A percentile compares a stretch with the other conserved stretches of the same genome.
Evolutionary conservation across 75 land plant species (phyloP).

Genomic region (Picea sitchensis): DNA sequence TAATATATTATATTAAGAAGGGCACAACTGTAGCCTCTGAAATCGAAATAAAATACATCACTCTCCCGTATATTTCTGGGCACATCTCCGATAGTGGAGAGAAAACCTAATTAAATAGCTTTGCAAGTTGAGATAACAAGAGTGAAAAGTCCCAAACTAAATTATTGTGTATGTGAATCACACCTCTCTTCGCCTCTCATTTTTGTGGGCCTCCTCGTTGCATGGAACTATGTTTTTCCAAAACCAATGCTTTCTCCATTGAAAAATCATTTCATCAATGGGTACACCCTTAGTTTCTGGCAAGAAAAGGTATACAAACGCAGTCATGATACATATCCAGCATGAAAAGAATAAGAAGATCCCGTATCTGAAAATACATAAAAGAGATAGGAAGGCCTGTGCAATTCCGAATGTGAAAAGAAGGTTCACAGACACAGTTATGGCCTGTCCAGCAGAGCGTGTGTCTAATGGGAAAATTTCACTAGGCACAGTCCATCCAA

Average conservation of each 20-base stretch:
- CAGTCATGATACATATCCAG: slow-evolving; percentile 74
- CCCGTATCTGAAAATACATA: slow-evolving; percentile 68
- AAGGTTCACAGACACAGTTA: slow-evolving; percentile 77
- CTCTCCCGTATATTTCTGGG: no score
- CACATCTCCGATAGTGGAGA: no score
- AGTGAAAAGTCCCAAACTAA: no score
- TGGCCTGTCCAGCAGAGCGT: slow-evolving; percentile 86
- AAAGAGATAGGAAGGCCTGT: slow-evolving; percentile 64
- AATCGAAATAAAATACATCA: no score
- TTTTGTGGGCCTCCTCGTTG: slow-evolving; percentile 25
- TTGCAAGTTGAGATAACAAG: no score
- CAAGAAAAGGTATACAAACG: slow-evolving; percentile 68
- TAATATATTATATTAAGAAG: no score
- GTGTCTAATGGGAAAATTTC: slow-evolving; percentile 88
- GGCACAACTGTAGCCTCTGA: no score
- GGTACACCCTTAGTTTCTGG: slow-evolving; percentile 90
- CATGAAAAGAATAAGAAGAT: slow-evolving; percentile 86
- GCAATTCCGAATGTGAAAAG: slow-evolving; percentile 81
- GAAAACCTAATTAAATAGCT: no score
- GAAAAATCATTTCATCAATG: slow-evolving; percentile 76
- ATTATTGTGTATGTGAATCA: no score
- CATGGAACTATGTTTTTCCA: slow-evolving; percentile 52
- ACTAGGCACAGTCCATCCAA: slow-evolving; percentile 88
- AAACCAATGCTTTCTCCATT: slow-evolving; percentile 87
- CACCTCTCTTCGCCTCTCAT: slow-evolving; percentile 27